Percentiles rank a stretch among this genome's conserved stretches.
Conservation (phyloP, 2,329 filamentous ascomycete genomes). For the Didymella sp. region DNA sequence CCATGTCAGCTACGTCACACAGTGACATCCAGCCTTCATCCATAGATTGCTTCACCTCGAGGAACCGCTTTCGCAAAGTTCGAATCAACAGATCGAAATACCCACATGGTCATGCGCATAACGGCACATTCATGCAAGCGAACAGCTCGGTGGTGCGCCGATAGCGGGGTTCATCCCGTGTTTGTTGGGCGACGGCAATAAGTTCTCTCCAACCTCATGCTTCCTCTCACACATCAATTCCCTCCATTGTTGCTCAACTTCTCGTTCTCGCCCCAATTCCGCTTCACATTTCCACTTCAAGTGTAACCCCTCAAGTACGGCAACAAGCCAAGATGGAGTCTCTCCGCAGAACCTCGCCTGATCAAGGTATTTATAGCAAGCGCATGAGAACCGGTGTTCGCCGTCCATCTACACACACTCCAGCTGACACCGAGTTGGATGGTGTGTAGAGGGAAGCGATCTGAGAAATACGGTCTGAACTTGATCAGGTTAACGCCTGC, state of each 20-base stretch:
- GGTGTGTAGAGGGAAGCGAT: conserved; percentile 34
- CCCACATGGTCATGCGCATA: neutral
- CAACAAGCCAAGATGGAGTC: conserved; percentile 38
- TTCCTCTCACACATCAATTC: neutral
- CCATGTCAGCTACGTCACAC: neutral
- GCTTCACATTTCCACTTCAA: neutral
- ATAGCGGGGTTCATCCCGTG: conserved; percentile 13
- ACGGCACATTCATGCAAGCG: neutral
- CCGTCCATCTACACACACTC: conserved; percentile 9
- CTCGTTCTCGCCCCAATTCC: neutral
- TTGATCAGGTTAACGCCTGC: conserved; percentile 63
- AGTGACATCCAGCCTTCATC: neutral
- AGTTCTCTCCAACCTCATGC: conserved; percentile 1
- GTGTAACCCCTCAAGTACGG: conserved; percentile 33
- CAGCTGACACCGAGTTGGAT: neutral
- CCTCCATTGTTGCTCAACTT: neutral
- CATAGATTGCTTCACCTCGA: neutral
- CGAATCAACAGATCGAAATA: neutral
- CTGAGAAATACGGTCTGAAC: conserved; percentile 64
- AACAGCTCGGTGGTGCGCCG: neutral
- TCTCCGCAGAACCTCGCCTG: conserved; percentile 43
- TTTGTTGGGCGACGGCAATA: conserved; percentile 7
- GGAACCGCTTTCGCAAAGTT: neutral
- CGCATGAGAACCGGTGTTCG: conserved; percentile 51
- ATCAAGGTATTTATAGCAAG: conserved; percentile 49